These are phyloP conservation scores for Wickerhamomyces subpelliculosus DNA, from an alignment of 805 yeast species.

Conservation along the genomic window DNA sequence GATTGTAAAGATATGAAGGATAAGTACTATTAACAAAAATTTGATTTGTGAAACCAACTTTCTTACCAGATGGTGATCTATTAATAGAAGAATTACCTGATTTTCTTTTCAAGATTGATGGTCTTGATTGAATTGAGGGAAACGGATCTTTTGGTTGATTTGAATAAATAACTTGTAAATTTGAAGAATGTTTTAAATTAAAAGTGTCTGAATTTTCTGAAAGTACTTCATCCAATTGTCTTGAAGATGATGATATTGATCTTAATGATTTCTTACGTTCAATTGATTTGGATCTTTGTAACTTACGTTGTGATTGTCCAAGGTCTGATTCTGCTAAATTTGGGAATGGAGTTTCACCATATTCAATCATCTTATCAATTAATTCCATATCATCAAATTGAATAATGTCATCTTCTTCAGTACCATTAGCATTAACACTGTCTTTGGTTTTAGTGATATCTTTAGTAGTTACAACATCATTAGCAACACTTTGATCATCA, in stretches of 20 bases:
- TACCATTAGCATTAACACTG: neutral
- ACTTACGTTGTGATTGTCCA: slow-evolving; percentile 22
- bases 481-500: neutral
- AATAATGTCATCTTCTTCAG: slow-evolving; percentile 6
- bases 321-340: slow-evolving; percentile 23
- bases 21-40: slow-evolving; percentile 46
- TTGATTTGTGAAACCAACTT: slow-evolving; percentile 39
- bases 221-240: slow-evolving; percentile 5
- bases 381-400: slow-evolving; percentile 29
- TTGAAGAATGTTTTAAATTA: neutral
- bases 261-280: slow-evolving; percentile 29
- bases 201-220: slow-evolving; percentile 5
- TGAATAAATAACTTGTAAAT: neutral
- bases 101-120: neutral
- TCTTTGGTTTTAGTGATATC: neutral
- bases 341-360: slow-evolving; percentile 34
- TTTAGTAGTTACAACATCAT: neutral
- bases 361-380: slow-evolving; percentile 31
- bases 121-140: neutral
- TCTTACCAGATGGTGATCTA: slow-evolving; percentile 13
- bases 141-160: slow-evolving; percentile 1
- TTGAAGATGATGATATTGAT: slow-evolving; percentile 19
- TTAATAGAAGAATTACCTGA: neutral
- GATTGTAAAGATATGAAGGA: slow-evolving; percentile 43
- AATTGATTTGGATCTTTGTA: slow-evolving; percentile 27